Evolutionary conservation across 768 basidiomycete species (phyloP), one percentile per base, ranked within the genome.

Genomic region (Gymnopilus junonius): DNA sequence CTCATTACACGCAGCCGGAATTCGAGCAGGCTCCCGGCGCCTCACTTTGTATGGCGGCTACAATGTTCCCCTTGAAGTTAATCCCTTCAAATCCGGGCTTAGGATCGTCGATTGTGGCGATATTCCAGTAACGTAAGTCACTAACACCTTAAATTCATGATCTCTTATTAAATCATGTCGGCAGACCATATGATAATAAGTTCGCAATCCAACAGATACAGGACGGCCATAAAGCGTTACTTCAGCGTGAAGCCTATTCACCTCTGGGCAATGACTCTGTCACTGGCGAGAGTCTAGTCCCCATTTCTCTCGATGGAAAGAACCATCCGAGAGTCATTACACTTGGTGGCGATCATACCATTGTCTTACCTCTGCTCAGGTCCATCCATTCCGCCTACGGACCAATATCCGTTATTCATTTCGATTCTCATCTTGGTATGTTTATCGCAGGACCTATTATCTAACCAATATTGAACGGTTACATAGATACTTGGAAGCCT

Each of bases 281-380:
- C 55, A 89, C 87, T 14, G 90, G 90, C 4, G 67, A 82, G 67
- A 76, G 80, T 29, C 82, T 91, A 21, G 70, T 76, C 14, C 86
- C 90, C 20, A 75, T 92, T 45, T 85, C 90, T 42, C 70, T 76
- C 20, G 92, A 95, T 63, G 92, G 91, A 12, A 86, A 85, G 70
- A 80, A 85, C 58, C 93, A 95, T 70, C 93, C 94, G 0, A 82
- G 92, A 39, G 78, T 95, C 58, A 83, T 95, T 63, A 92, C 93
- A 21, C 85, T 95, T 34, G 94, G 94, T 21, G 94, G 94, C 3
- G 94, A 95, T 70, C 94, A 95, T 71, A 93, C 93, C 8, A 92
- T 95, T 64, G 92, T 81, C 8, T 72, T 83, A n/a, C 81, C 80
- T 4, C 61, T 84, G 21, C 76, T 89, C 20, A 86, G 92, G 40